Evolutionary conservation across 1,284 basidiomycete genomes (phyloP), one percentile per base, ranked within the genome.

Genomic region (Leccinum pachyderme): DNA sequence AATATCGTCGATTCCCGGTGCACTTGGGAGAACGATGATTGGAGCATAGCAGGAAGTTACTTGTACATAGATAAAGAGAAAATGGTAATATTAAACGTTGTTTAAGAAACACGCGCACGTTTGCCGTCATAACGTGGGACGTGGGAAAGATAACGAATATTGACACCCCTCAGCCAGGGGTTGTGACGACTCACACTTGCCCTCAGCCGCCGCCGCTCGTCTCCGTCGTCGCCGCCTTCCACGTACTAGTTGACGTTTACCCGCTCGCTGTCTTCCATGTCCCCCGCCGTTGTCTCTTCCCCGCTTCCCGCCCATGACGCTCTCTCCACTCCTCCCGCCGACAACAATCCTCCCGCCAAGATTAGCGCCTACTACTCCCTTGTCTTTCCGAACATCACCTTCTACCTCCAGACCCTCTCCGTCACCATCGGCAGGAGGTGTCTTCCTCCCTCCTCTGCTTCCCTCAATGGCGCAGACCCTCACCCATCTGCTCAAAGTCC

Each of bases 341-440:
- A 73, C 58, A 52, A 55, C 63, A 67, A 64, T 60, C 73, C 53
- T 12, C 64, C 64, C 25, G 83, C 86, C 73, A 89, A 86, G 80
- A 95, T 95, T 68, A 87, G 87, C 70, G 93, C 93, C 53, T 96
- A 95, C 69, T 95, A 94, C 73, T 92, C 90, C 71, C 88, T 96
- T 56, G 91, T 93, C 70, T 96, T 96, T 68, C 91, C 91, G 39
- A 86, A 86, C 73, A 93, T 93, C 72, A 93, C 91, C 54, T 92
- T 91, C 73, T 93, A 90, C 74, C 84, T 93, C 46, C 91, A 93
- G 74, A 92, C 87, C 12, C 83, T 92, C 53, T 82, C 83, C 28
- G 84, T 91, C 55, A 87, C 88, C 55, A 91, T 93, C 66, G 91
- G 90, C 31, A 79, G 90, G 39, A 77, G 88, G 63, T 86, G 86